phyloP scores from a whole-genome alignment of 2,329 filamentous ascomycete genomes.

The Pezicula radicicola region DNA sequence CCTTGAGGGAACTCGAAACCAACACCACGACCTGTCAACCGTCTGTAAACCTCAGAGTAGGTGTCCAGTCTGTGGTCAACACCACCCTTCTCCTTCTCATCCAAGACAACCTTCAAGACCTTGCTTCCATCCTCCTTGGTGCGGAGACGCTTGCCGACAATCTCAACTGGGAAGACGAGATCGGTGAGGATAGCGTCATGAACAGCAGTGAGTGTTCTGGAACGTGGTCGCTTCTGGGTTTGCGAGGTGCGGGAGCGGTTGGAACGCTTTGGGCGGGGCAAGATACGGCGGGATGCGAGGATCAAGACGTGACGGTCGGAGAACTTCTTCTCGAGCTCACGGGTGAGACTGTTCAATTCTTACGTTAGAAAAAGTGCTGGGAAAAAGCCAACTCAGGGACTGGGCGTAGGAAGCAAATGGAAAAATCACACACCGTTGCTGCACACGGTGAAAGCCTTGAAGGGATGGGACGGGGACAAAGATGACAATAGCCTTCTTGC shows the following conservation, averaged over 20 bases:
- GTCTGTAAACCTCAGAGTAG: constrained; percentile 99
- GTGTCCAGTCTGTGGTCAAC: constrained; percentile 99
- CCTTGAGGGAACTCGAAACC: constrained; percentile 98
- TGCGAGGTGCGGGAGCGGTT: constrained; percentile 93
- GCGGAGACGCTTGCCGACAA: constrained; percentile 97
- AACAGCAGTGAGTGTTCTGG: constrained; percentile 95
- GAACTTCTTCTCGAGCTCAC: constrained; percentile 99
- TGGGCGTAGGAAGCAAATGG: neutral
- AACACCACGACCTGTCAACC: constrained; percentile 93
- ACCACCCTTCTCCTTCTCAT: constrained; percentile 99
- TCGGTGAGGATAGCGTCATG: constrained; percentile 98
- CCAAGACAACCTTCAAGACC: constrained; percentile 96
- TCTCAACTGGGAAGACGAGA: constrained; percentile 99
- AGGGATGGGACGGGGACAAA: constrained; percentile 99
- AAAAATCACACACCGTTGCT: constrained; percentile 82
- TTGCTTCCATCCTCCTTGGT: constrained; percentile 99
- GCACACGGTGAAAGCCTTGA: constrained; percentile 97
- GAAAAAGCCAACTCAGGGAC: neutral
- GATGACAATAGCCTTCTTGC: constrained; percentile 99
- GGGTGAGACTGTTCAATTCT: constrained; percentile 71
- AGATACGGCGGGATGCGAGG: constrained; percentile 97
- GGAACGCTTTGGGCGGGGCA: constrained; percentile 97
- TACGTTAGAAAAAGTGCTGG: constrained; percentile 2
- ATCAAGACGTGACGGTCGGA: constrained; percentile 99
- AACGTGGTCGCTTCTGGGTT: constrained; percentile 98